A percentile compares a stretch with the other conserved stretches of the same genome.
Evolutionary conservation across 176 grass and related monocot genomes (phyloP).

Genomic region (Chloris gayana): DNA sequence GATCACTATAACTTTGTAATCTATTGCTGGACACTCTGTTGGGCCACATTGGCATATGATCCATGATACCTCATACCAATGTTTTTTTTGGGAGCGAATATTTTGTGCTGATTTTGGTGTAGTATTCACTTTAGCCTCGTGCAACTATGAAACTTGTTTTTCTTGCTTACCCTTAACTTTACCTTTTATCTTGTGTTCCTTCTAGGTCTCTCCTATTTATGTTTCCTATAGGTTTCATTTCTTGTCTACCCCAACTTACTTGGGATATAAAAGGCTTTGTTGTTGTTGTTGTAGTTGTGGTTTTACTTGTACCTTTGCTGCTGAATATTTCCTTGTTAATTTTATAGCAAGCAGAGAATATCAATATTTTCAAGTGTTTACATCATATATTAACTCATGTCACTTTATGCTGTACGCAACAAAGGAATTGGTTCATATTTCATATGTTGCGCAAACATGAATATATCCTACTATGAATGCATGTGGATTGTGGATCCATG

Average conservation of each 20-base stretch:
- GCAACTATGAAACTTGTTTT: too few relatives aligned
- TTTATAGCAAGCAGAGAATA: neutral
- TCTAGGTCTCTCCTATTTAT: too few relatives aligned
- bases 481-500: neutral
- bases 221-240: too few relatives aligned
- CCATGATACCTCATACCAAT: neutral
- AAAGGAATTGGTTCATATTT: neutral
- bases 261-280: too few relatives aligned
- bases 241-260: too few relatives aligned
- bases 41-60: neutral
- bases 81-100: neutral
- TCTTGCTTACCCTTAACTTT: too few relatives aligned
- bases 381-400: neutral
- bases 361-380: too few relatives aligned
- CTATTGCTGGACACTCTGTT: neutral
- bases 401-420: neutral
- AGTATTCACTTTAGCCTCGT: neutral
- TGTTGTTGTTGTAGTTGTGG: too few relatives aligned
- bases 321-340: neutral
- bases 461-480: neutral
- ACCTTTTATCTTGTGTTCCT: too few relatives aligned
- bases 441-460: neutral
- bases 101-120: neutral
- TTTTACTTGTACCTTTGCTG: constrained; percentile 17
- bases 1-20: neutral